Percentiles rank a stretch among this genome's conserved stretches.
phyloP scores from a whole-genome alignment of 768 basidiomycete genomes.

The Boletus rubroflammeus region DNA sequence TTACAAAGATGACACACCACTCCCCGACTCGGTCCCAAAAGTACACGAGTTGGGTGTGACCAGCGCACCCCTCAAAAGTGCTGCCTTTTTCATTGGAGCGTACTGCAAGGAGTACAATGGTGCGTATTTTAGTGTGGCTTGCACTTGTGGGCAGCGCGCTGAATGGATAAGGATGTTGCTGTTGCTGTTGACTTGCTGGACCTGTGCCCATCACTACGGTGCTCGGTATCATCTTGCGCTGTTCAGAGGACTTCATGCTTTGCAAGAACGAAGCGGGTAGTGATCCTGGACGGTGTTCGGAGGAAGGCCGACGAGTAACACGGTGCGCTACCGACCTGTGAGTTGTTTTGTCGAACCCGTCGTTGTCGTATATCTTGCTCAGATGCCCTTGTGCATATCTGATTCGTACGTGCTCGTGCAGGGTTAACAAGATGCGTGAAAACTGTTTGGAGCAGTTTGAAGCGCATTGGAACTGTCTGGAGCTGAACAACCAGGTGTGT shows the following conservation, averaged over 20 bases:
- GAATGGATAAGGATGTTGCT: neutral
- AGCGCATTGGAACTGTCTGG: slow-evolving; percentile 91
- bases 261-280: slow-evolving; percentile 86
- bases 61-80: slow-evolving; percentile 92
- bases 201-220: neutral
- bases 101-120: slow-evolving; percentile 97
- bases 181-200: neutral
- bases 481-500: slow-evolving; percentile 89
- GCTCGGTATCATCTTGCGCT: slow-evolving; percentile 16
- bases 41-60: slow-evolving; percentile 87
- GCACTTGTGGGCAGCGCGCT: slow-evolving; percentile 1
- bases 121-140: slow-evolving; percentile 36
- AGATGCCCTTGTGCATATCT: neutral
- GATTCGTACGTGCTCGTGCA: slow-evolving; percentile 29
- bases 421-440: slow-evolving; percentile 90
- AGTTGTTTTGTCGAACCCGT: slow-evolving; percentile 30
- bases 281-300: slow-evolving; percentile 89
- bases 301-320: slow-evolving; percentile 94
- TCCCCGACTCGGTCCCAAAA: slow-evolving; percentile 64
- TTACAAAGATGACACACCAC: slow-evolving; percentile 63
- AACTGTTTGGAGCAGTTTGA: slow-evolving; percentile 86
- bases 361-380: neutral
- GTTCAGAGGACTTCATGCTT: slow-evolving; percentile 89
- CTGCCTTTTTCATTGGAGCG: slow-evolving; percentile 94
- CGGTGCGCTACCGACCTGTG: slow-evolving; percentile 93